Evolutionary conservation across 2,329 filamentous ascomycete species (phyloP).

Genomic region (Neonectria sp.): DNA sequence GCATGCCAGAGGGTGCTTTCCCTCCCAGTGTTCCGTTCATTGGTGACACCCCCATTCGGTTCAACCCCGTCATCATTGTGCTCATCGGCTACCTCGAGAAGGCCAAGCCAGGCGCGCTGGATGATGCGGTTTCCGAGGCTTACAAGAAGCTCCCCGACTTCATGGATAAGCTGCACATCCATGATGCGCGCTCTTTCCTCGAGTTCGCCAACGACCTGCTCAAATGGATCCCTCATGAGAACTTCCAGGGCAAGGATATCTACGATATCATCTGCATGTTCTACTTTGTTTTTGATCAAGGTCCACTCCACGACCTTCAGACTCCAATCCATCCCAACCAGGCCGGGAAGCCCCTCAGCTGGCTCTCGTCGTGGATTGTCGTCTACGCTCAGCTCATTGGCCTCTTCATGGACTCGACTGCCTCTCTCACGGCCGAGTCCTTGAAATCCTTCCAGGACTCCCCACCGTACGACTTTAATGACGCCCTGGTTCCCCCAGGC

Average conservation of each 20-base stretch:
- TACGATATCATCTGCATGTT: conserved; percentile 56
- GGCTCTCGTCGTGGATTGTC: conserved; percentile 57
- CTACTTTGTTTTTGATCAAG: conserved; percentile 58
- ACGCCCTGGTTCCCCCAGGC: conserved; percentile 50
- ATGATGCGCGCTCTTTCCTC: conserved; percentile 41
- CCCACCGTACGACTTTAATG: conserved; percentile 49
- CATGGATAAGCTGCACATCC: conserved; percentile 43
- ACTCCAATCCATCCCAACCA: conserved; percentile 49
- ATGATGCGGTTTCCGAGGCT: conserved; percentile 32
- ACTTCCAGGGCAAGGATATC: conserved; percentile 52
- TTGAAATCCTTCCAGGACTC: conserved; percentile 52
- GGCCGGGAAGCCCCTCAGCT: conserved; percentile 48
- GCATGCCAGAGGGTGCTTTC: background rate
- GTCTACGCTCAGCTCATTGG: conserved; percentile 55
- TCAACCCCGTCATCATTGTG: conserved; percentile 43
- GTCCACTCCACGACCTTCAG: conserved; percentile 43
- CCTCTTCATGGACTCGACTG: conserved; percentile 50
- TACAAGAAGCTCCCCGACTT: conserved; percentile 37
- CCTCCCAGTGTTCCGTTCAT: conserved; percentile 18
- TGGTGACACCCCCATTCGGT: conserved; percentile 25
- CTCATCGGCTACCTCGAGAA: conserved; percentile 38
- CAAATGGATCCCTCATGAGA: conserved; percentile 56
- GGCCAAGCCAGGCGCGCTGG: conserved; percentile 23
- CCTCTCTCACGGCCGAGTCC: conserved; percentile 51
- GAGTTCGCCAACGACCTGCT: conserved; percentile 49